phyloP scores from a whole-genome alignment of 352 stramenopile genomes.

The Phytopythium montanum region DNA sequence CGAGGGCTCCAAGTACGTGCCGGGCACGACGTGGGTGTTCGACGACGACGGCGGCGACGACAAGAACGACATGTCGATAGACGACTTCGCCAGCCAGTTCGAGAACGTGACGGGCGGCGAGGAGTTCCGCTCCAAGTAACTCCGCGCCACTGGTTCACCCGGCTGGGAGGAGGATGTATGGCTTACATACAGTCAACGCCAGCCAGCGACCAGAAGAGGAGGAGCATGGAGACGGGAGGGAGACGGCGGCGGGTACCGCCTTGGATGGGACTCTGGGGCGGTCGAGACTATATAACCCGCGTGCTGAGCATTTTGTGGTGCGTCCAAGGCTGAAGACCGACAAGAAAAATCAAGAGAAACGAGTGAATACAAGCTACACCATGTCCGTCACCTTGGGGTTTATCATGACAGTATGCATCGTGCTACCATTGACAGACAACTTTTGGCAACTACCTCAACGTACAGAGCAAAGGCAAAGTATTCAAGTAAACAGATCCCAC shows the following conservation, averaged over 20 bases:
- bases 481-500: conserved; percentile 1
- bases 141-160: no score
- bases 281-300: not conserved
- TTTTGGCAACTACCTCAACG: not conserved
- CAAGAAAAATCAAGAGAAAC: conserved; percentile 1
- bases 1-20: conserved; percentile 81
- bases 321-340: not conserved
- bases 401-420: no score
- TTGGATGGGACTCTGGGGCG: not conserved
- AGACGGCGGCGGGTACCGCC: not conserved
- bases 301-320: not conserved
- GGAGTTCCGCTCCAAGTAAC: conserved; percentile 82
- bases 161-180: not conserved
- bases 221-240: not conserved
- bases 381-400: not conserved
- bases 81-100: conserved; percentile 88
- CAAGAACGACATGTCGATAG: conserved; percentile 72
- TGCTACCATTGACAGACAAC: not conserved
- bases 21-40: conserved; percentile 88
- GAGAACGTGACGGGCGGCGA: conserved; percentile 83
- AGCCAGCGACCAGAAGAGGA: not conserved
- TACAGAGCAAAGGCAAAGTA: not conserved
- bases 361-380: conserved; percentile 1
- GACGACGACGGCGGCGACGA: conserved; percentile 78
- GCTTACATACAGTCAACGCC: not conserved